Percentiles rank a stretch among this genome's conserved stretches.
These are phyloP conservation scores for Xylaria sp. DNA, from an alignment of 2,329 filamentous ascomycete genomes.

Conservation along the genomic window DNA sequence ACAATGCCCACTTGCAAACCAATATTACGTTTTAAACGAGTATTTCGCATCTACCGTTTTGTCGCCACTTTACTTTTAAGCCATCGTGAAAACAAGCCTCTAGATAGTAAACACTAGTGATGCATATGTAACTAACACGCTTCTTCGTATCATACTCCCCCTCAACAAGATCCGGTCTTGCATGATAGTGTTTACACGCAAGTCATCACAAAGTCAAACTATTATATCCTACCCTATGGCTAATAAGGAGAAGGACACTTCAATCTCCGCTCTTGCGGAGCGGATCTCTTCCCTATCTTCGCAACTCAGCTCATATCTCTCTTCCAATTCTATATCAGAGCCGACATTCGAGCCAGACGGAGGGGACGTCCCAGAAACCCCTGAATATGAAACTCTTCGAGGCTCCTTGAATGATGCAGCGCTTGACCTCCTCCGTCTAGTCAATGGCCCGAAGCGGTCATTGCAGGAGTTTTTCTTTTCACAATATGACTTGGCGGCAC, in stretches of 20 bases:
- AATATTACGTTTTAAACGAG: conserved; percentile 24
- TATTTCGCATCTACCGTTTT: neutral
- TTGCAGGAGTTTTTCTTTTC: conserved; percentile 31
- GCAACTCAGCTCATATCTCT: conserved; percentile 21
- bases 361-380: conserved; percentile 20
- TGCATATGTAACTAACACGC: neutral
- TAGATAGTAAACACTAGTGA: neutral
- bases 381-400: conserved; percentile 28
- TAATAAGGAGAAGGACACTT: conserved; percentile 12
- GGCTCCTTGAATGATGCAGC: conserved; percentile 28
- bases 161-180: neutral
- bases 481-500: conserved; percentile 39
- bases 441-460: conserved; percentile 29
- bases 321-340: conserved; percentile 18
- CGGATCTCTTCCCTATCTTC: conserved; percentile 21
- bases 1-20: neutral
- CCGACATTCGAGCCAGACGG: conserved; percentile 16
- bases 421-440: conserved; percentile 29
- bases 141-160: neutral
- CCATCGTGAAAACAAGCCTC: neutral
- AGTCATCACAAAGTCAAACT: neutral
- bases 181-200: neutral
- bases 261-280: conserved; percentile 24
- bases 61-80: neutral
- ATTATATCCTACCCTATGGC: neutral